Base-by-base conservation (phyloP, 176 grass and related monocot species). In the Musa schizocarpa region DNA sequence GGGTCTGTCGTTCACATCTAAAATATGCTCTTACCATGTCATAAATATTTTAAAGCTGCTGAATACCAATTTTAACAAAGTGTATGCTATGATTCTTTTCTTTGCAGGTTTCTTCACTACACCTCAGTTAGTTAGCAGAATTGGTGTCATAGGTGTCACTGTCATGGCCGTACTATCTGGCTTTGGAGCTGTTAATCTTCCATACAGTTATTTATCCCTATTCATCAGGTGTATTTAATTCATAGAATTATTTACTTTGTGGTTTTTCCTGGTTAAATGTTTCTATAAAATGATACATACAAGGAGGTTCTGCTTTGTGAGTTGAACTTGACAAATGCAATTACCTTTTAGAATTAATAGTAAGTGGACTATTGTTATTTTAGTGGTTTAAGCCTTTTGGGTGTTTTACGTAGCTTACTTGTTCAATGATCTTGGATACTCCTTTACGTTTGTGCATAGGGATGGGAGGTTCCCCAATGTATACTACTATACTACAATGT, bases 181-280 rank as follows among this genome's bases (percentile, higher is more conserved):
- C 83, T 94, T 94, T 77, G 95, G 90, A 89, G 95, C 90, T 13
- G 94, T 99, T 58, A 92, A 99, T 86, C 84, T 94, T 24, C 95
- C 95, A 8, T 92, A 89, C 81, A 91, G 91, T 75, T 99, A 99
- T 81, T 82, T 99, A 63, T 99, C 95, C 0, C 83, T 99, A 48
- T 99, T 99, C 73, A 94, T 99, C 84, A 94, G 95, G 95, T 96
- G 34, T 85, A 27, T 22, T 80, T n/a, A 9, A 19, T 49, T 14
- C 22, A 12, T 11, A 73, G 11, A 53, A 22, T 68, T 82, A 50
- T 72, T 11, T 13, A 43, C 70, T 53, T 29, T 65, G 63, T 74
- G 23, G 16, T 2, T 22, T 52, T 52, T 64, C n/a, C 8, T 11
- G 20, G 54, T n/a, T 50, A 64, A 29, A 64, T 23, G 67, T 23